Base-by-base conservation (phyloP, 352 stramenopile species). In the Phytophthora litchii region DNA sequence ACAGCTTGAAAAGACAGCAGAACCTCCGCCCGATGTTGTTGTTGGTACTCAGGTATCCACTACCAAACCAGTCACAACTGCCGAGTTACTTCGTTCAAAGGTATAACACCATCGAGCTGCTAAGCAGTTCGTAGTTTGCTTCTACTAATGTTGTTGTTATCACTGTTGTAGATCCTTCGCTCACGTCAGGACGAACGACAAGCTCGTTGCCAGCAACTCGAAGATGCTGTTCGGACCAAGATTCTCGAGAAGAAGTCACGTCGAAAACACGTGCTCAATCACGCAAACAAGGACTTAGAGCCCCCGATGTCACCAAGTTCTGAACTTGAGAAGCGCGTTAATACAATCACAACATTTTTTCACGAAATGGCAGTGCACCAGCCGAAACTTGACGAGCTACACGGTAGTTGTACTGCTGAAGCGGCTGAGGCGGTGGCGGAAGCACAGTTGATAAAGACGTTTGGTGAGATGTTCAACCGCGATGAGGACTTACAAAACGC, bases 301-400 rank as follows among this genome's bases (percentile, higher is more conserved):
- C 21, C 20, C 4, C 41, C 54, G 17, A 7, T 19, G 6, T 56
- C 55, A 1, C 36, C 54, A 20, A 56, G 37, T 1, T 40, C 46
- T 0, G 58, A 74, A 8, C 40, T 72, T 2, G 52, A 74, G 20
- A 50, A 54, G 12, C 60, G 63, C 8, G 64, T 61, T 7, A 62
- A 68, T 6, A 20, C 68, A 0, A 25, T 88, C 17, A 59, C 63
- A 7, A 68, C 62, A 4, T 88, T 88, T 29, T 86, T 86, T 50
- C 64, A 70, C 14, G 76, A 86, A 7, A 88, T 86, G 74, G 78
- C 76, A 10, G 36, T 72, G 11, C 68, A 78, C 25, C 72, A 81
- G 16, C 67, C 59, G 5, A 59, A 45, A 4, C 45, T 60, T 17
- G 42, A 63, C 12, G 71, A 82, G 31, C 41, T 72, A 1, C 41